These are phyloP conservation scores for Termitomyces sp. DNA, from an alignment of 768 basidiomycete genomes.

Conservation along the genomic window DNA sequence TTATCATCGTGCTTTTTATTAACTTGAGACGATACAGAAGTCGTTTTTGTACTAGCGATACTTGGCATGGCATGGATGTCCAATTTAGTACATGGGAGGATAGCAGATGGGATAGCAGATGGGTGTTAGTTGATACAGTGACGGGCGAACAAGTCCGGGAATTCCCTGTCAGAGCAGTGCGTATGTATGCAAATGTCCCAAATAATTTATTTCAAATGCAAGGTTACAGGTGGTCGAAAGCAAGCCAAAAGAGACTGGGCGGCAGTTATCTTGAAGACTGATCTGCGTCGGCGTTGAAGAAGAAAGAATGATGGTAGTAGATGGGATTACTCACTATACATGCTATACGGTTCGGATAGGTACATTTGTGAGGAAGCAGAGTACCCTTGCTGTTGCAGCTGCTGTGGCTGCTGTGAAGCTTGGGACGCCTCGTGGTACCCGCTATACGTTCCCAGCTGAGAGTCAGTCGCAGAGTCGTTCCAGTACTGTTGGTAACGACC, in stretches of 20 bases:
- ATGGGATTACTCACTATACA: constrained; percentile 19
- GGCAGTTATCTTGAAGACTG: constrained; percentile 9
- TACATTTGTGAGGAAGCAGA: constrained; percentile 17
- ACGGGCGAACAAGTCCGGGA: background rate
- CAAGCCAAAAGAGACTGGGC: background rate
- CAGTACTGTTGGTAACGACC: constrained; percentile 47
- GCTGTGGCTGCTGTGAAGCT: constrained; percentile 9
- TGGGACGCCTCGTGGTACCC: constrained; percentile 15
- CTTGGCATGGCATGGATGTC: background rate
- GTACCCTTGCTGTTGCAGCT: constrained; percentile 10
- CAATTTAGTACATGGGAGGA: constrained; percentile 1
- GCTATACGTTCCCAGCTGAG: constrained; percentile 39
- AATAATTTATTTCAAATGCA: constrained; percentile 1
- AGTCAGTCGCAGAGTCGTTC: constrained; percentile 49
- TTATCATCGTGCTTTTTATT: background rate
- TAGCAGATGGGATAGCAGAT: background rate
- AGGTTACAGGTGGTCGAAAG: constrained; percentile 7
- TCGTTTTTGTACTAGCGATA: background rate
- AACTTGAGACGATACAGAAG: background rate
- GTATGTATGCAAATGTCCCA: constrained; percentile 2
- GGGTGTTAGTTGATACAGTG: constrained; percentile 5
- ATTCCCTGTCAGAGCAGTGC: constrained; percentile 1
- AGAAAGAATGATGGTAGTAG: background rate
- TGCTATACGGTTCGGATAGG: constrained; percentile 19
- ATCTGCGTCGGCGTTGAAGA: background rate